Base-by-base conservation (phyloP, 2,329 filamentous ascomycete species). In the Penicillium polonicum region DNA sequence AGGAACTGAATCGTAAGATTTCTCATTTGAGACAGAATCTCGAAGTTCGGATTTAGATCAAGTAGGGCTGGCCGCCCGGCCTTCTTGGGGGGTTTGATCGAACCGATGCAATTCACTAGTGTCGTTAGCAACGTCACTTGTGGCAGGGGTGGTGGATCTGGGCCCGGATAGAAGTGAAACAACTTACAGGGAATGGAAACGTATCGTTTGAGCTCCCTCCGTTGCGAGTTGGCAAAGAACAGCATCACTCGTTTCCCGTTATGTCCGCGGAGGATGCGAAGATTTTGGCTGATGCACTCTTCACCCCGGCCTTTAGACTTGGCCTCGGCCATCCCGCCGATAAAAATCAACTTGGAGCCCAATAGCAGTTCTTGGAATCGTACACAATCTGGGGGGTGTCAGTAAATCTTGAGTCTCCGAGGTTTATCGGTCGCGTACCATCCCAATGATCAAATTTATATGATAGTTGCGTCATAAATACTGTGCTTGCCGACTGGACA, bases 201-300 rank as follows among this genome's bases (percentile, higher is more conserved):
- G 50, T 78, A 78, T 61, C 72, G 69, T 55, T 77, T 78, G 10
- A 70, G 63, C 41, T 75, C 73, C 31, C 68, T 72, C 9, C 75
- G 71, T 43, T 77, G 75, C 0, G 75, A 77, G 61, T 78, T 78
- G 6, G 75, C 73, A 59, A 78, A 78, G 52, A 72, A 76, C 3
- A 77, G 36, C 48, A 78, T 69, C 1, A 73, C 70, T 15, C 71
- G 67, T 54, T 68, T 70, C 35, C 73, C 73, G 25, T 72, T 76
- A 2, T 63, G 59, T 1, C 70, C 72, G 1, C 72, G 72, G 3
- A 78, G 65, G 9, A 78, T 70, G 5, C 76, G 73, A 17, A 78
- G 57, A 55, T 78, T 78, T 61, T 78, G 76, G 49, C 74, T 77
- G 65, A 78, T 77, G 52, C 75, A 77, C 67, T 78, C 76, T 57